A percentile compares a stretch with the other conserved stretches of the same genome.
These are phyloP conservation scores for Clonostachys sp. DNA, from an alignment of 2,329 filamentous ascomycete genomes.

Conservation along the genomic window DNA sequence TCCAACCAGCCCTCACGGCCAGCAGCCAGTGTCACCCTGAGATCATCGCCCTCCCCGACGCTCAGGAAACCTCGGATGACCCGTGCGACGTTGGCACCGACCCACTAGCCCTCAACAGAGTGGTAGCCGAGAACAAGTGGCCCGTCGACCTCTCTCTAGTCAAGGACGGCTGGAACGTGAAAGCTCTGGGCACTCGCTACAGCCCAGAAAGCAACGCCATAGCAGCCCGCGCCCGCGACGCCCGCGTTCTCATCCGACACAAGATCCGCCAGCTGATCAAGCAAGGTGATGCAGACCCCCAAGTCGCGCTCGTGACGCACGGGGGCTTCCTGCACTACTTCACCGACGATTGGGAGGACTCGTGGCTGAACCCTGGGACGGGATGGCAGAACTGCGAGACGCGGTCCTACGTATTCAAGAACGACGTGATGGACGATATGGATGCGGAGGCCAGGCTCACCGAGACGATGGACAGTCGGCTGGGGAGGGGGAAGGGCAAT, in stretches of 20 bases:
- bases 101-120: too few species aligned
- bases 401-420: background rate
- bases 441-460: background rate
- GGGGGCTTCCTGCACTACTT: background rate
- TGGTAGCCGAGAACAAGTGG: background rate
- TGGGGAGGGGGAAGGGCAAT: background rate
- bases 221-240: background rate
- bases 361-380: background rate
- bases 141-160: background rate
- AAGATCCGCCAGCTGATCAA: background rate
- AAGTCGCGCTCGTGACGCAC: background rate
- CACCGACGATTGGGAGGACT: background rate
- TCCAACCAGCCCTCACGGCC: too few species aligned
- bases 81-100: too few species aligned
- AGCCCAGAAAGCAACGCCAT: background rate
- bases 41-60: too few species aligned
- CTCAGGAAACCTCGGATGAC: too few species aligned
- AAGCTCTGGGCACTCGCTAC: background rate
- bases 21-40: too few species aligned
- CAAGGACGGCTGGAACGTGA: background rate
- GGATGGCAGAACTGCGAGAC: background rate
- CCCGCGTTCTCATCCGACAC: background rate
- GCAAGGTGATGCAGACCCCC: background rate
- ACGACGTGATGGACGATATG: background rate
- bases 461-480: background rate